These are phyloP conservation scores for Exidia glandulosa DNA, from an alignment of 768 basidiomycete genomes.

Conservation along the genomic window DNA sequence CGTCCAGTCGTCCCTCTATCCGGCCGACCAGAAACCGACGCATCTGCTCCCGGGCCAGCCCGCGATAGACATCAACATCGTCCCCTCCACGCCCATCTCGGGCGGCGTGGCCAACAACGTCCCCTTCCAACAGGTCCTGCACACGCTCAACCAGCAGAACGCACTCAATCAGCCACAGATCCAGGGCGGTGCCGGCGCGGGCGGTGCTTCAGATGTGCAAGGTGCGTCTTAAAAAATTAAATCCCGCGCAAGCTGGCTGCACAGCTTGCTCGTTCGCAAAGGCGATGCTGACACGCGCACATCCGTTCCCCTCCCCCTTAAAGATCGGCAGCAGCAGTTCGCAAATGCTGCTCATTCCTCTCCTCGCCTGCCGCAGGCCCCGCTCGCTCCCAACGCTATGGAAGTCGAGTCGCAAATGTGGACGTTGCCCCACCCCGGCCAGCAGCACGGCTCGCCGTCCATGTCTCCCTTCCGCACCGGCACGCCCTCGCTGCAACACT, in stretches of 20 bases:
- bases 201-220: not conserved
- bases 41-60: conserved; percentile 18
- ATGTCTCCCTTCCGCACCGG: not conserved
- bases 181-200: not conserved
- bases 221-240: not conserved
- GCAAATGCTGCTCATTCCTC: not conserved
- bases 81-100: conserved; percentile 72
- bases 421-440: not conserved
- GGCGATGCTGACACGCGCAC: not conserved
- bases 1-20: conserved; percentile 34
- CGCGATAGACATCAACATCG: conserved; percentile 64
- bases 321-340: not conserved
- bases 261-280: not conserved
- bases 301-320: too few relatives aligned
- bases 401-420: not conserved
- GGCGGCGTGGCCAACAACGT: conserved; percentile 39
- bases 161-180: not conserved
- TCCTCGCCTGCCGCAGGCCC: not conserved
- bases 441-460: not conserved
- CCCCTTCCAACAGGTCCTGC: conserved; percentile 41
- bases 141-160: conserved; percentile 32
- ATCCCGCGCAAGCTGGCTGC: not conserved
- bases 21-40: conserved; percentile 32
- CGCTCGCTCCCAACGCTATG: not conserved
- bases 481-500: not conserved